phyloP scores from a whole-genome alignment of 208 protist species.

The Leishmania turanica region DNA sequence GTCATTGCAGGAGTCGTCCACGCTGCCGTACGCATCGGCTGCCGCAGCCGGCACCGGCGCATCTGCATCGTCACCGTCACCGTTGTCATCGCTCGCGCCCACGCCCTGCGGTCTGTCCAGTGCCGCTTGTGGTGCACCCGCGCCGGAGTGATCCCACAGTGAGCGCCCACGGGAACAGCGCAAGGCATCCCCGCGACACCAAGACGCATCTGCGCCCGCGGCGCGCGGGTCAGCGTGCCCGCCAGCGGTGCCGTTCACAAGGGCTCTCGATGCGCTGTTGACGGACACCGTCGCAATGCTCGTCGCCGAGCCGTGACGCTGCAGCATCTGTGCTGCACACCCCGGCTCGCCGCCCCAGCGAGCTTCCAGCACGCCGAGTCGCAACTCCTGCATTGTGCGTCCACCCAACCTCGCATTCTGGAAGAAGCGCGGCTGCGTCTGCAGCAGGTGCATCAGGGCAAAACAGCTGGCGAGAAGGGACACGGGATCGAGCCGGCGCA shows the following conservation, averaged over 20 bases:
- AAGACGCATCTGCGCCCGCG: not conserved
- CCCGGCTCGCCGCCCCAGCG: constrained; percentile 3
- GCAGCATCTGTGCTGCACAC: constrained; percentile 22
- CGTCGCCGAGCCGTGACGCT: not conserved
- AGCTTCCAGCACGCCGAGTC: constrained; percentile 5
- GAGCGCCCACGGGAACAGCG: constrained; percentile 5
- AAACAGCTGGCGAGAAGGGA: constrained; percentile 19
- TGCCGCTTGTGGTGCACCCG: not conserved
- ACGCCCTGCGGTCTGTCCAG: not conserved
- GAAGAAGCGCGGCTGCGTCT: constrained; percentile 18
- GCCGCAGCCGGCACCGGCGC: not conserved
- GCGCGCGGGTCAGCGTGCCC: not conserved
- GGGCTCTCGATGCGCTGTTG: not conserved
- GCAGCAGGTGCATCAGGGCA: constrained; percentile 29
- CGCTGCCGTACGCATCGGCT: not conserved
- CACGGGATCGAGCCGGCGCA: constrained; percentile 10
- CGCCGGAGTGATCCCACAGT: constrained; percentile 6
- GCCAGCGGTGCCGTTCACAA: not conserved
- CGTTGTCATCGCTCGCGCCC: not conserved
- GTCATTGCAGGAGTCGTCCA: not conserved
- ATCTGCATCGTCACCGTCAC: not conserved
- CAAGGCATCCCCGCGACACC: not conserved
- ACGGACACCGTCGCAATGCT: not conserved
- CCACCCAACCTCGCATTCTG: constrained; percentile 18
- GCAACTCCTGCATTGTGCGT: constrained; percentile 22